Conservation (phyloP, 2,329 filamentous ascomycete species). For the Talaromyces islandicus region DNA sequence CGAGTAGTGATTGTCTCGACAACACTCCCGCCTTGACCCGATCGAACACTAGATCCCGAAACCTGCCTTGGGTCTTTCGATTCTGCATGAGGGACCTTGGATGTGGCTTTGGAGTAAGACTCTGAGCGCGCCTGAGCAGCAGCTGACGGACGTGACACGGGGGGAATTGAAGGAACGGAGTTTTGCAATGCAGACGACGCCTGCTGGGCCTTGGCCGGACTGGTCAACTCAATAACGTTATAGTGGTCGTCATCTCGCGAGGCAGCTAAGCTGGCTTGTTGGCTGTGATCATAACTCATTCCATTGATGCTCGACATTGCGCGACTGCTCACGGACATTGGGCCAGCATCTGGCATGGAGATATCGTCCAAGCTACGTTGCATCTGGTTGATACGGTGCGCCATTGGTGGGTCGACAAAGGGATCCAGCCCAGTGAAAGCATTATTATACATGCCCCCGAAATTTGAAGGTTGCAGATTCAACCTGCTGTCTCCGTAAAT, state of each 20-base stretch:
- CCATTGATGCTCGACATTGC: slow-evolving; percentile 36
- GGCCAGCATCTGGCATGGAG: slow-evolving; percentile 43
- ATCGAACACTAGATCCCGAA: slow-evolving; percentile 26
- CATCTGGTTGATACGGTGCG: slow-evolving; percentile 23
- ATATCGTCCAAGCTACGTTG: slow-evolving; percentile 39
- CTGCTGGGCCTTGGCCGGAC: slow-evolving; percentile 25
- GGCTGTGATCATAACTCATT: slow-evolving; percentile 37
- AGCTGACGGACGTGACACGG: slow-evolving; percentile 21
- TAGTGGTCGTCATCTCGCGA: slow-evolving; percentile 33
- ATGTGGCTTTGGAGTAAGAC: slow-evolving; percentile 17
- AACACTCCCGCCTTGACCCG: slow-evolving; percentile 14
- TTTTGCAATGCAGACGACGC: slow-evolving; percentile 27
- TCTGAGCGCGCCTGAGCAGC: slow-evolving; percentile 23
- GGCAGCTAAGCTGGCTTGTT: slow-evolving; percentile 29
- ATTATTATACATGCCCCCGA: not conserved
- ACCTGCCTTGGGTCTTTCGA: slow-evolving; percentile 17
- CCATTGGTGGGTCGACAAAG: slow-evolving; percentile 33
- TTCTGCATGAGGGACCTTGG: slow-evolving; percentile 4
- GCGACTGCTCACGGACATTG: slow-evolving; percentile 34
- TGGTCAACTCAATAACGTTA: slow-evolving; percentile 32
- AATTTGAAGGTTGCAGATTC: slow-evolving; percentile 4
- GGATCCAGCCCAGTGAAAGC: slow-evolving; percentile 24
- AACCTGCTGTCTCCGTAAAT: slow-evolving; percentile 20
- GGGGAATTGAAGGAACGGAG: slow-evolving; percentile 19
- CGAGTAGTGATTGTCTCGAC: slow-evolving; percentile 16